Evolutionary conservation across 495 filamentous ascomycete genomes (phyloP), one percentile per base, ranked within the genome.

Genomic region (Hypoxylon subgilvum): DNA sequence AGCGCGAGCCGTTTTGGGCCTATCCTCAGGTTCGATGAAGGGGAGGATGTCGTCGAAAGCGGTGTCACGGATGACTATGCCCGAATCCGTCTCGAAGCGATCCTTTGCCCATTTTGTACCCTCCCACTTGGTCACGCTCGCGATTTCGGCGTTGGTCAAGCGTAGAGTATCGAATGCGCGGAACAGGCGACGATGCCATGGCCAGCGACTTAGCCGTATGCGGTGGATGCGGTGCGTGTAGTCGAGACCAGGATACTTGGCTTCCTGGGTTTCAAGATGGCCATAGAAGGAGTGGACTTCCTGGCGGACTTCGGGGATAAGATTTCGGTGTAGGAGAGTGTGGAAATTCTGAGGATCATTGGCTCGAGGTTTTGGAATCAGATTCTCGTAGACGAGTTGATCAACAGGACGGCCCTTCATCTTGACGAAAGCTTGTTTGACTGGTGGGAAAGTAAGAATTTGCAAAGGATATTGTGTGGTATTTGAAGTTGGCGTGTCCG

Each of bases 61-160:
- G 2, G 92, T 96, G 69, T 96, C 92, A 52, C 73, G 72, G 60
- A 96, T 90, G 16, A 65, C 77, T 39, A 87, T 77, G 2, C 85
- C 84, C 63, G 90, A 85, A 66, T 96, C 90, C 34, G 77, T 76
- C 74, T 96, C 92, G 69, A 88, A 96, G 10, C 87, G 83, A 68
- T 93, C 85, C 53, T 91, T 87, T 22, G 92, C 92, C 78, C 88
- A 95, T 61, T 88, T 87, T 44, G 92, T 96, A n/a, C 92, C 92
- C 69, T 96, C 90, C 92, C 92, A 96, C 65, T 88, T 88, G 57
- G 92, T 96, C 53, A 96, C 75, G 9, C 77, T 81, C 1, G 82
- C 76, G 57, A 96, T 95, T 65, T 96, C 92, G 42, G 77, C 73
- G 30, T 82, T 74, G 0, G 92, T 94, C n/a, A 96, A 73, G 30